These are phyloP conservation scores for Ploettnerulaceae sp. DNA, from an alignment of 2,329 filamentous ascomycete genomes.

Conservation along the genomic window DNA sequence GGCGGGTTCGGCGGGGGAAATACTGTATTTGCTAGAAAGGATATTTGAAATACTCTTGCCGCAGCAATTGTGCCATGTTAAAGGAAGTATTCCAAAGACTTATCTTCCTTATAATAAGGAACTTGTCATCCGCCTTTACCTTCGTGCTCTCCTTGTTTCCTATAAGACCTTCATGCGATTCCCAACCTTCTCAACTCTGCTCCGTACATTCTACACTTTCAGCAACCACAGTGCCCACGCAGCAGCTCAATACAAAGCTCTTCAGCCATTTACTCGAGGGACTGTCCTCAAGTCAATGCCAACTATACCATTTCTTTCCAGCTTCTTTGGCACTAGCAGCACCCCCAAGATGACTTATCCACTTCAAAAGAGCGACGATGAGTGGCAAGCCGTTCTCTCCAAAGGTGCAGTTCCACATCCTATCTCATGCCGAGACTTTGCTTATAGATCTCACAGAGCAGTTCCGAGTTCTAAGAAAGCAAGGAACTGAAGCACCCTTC, in stretches of 20 bases:
- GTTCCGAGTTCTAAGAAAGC: slow-evolving; percentile 87
- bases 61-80: slow-evolving; percentile 14
- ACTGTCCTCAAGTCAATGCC: slow-evolving; percentile 60
- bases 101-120: not conserved
- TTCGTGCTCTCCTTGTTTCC: slow-evolving; percentile 5
- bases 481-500: slow-evolving; percentile 81
- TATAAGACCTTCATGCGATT: slow-evolving; percentile 45
- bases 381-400: slow-evolving; percentile 84
- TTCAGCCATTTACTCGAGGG: slow-evolving; percentile 35
- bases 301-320: slow-evolving; percentile 70
- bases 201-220: slow-evolving; percentile 43
- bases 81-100: slow-evolving; percentile 22
- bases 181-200: slow-evolving; percentile 42
- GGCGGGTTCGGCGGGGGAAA: slow-evolving; percentile 11
- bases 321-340: slow-evolving; percentile 61
- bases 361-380: slow-evolving; percentile 72
- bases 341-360: slow-evolving; percentile 65
- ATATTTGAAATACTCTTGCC: slow-evolving; percentile 24
- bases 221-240: slow-evolving; percentile 39
- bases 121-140: slow-evolving; percentile 1
- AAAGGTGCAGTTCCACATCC: slow-evolving; percentile 44
- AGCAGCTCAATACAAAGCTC: slow-evolving; percentile 28
- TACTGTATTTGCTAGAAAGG: not conserved
- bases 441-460: slow-evolving; percentile 60
- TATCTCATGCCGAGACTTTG: slow-evolving; percentile 18